These are phyloP conservation scores for Paecilomyces dactylethromorphus DNA, from an alignment of 2,329 filamentous ascomycete species.

Conservation along the genomic window DNA sequence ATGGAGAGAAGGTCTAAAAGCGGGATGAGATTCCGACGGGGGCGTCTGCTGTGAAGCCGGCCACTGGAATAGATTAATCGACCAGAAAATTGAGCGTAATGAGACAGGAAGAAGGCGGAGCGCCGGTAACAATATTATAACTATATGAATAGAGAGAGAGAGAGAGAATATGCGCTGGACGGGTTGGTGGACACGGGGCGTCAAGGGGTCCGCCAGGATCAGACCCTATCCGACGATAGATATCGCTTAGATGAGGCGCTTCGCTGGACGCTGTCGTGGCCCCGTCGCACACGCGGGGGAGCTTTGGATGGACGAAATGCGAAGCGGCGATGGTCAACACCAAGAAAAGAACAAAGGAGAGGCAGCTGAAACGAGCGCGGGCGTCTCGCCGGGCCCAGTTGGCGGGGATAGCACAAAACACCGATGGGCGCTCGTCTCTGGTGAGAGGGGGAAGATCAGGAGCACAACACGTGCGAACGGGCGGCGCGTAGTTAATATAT, in stretches of 20 bases:
- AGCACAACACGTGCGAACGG: not conserved
- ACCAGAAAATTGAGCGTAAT: not conserved
- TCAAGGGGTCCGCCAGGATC: not conserved
- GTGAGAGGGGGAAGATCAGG: not conserved
- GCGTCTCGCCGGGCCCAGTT: not conserved
- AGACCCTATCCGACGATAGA: not conserved
- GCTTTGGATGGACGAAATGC: not conserved
- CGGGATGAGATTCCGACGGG: not conserved
- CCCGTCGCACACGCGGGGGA: not conserved
- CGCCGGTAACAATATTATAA: not conserved
- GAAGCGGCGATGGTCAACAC: not conserved
- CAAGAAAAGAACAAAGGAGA: not conserved
- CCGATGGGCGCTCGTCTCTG: not conserved
- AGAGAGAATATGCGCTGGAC: not conserved
- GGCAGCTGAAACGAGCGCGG: not conserved
- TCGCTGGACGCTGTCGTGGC: conserved; percentile 1
- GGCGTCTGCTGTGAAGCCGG: not conserved
- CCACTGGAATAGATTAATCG: not conserved
- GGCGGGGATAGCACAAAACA: not conserved
- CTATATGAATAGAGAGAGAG: not conserved
- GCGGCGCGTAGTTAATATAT: not conserved
- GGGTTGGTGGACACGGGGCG: not conserved
- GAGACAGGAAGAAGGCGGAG: not conserved
- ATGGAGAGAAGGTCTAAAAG: not conserved
- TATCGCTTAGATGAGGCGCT: not conserved